A percentile compares a stretch with the other conserved stretches of the same genome.
Conservation (phyloP, 2,329 filamentous ascomycete species). For the Aspergillus melleus region DNA sequence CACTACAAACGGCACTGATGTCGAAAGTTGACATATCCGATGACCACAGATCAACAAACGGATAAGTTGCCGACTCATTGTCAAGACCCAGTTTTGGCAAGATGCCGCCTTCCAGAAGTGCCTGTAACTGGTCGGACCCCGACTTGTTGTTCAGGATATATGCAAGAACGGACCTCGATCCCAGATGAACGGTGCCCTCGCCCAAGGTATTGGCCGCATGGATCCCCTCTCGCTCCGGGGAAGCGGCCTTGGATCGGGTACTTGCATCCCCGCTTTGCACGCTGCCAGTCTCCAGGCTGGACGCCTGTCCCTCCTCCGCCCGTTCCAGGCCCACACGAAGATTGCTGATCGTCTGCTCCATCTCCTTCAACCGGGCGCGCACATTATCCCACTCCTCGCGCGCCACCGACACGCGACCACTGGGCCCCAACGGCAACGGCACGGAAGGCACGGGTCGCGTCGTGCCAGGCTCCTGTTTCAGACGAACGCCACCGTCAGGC, state of each 20-base stretch:
- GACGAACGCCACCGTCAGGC: slow-evolving; percentile 22
- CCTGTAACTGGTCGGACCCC: slow-evolving; percentile 49
- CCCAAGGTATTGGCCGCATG: slow-evolving; percentile 61
- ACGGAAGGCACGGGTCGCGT: slow-evolving; percentile 9
- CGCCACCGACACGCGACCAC: slow-evolving; percentile 38
- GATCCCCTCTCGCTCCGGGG: slow-evolving; percentile 54
- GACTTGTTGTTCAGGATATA: slow-evolving; percentile 59
- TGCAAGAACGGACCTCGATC: slow-evolving; percentile 62
- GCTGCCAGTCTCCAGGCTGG: slow-evolving; percentile 29
- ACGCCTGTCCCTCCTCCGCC: slow-evolving; percentile 32
- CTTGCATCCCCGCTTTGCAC: slow-evolving; percentile 32
- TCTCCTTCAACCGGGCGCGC: slow-evolving; percentile 42
- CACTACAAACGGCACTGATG: slow-evolving; percentile 58
- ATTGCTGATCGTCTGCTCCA: slow-evolving; percentile 43
- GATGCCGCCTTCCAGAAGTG: slow-evolving; percentile 61
- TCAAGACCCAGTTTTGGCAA: slow-evolving; percentile 63
- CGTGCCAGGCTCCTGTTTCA: slow-evolving; percentile 27
- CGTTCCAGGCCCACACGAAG: slow-evolving; percentile 41
- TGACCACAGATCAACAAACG: slow-evolving; percentile 66
- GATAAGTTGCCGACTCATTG: slow-evolving; percentile 65
- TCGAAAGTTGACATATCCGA: slow-evolving; percentile 60
- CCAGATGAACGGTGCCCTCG: slow-evolving; percentile 62
- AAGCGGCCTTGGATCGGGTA: slow-evolving; percentile 33
- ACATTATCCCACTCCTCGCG: slow-evolving; percentile 47
- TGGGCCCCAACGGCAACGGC: slow-evolving; percentile 7